Evolutionary conservation across 2,329 filamentous ascomycete genomes (phyloP).

Genomic region (Pestalotiopsis sp.): DNA sequence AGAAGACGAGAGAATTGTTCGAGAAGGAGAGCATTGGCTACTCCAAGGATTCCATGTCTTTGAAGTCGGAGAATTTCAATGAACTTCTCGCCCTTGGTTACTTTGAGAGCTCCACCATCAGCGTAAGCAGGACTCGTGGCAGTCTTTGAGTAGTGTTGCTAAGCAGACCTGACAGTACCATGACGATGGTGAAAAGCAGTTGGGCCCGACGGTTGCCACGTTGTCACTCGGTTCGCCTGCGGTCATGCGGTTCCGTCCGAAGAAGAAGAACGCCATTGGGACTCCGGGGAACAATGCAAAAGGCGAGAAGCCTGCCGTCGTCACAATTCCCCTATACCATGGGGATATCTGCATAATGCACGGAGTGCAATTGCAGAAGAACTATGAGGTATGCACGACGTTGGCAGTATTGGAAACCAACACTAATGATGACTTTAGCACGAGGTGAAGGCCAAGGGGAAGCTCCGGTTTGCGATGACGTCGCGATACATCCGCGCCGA

Average conservation of each 20-base stretch:
- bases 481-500: slow-evolving; percentile 52
- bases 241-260: slow-evolving; percentile 60
- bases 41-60: slow-evolving; percentile 23
- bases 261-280: slow-evolving; percentile 35
- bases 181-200: slow-evolving; percentile 66
- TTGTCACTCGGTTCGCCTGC: slow-evolving; percentile 62
- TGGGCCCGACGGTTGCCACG: slow-evolving; percentile 65
- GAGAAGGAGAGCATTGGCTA: slow-evolving; percentile 6
- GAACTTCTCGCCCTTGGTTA: slow-evolving; percentile 67
- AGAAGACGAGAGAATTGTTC: slow-evolving; percentile 23
- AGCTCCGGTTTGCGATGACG: slow-evolving; percentile 59
- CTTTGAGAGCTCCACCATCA: slow-evolving; percentile 61
- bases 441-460: slow-evolving; percentile 51
- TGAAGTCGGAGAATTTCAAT: slow-evolving; percentile 53
- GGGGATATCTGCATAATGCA: slow-evolving; percentile 70
- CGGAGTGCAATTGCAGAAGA: slow-evolving; percentile 58
- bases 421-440: slow-evolving; percentile 39
- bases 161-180: slow-evolving; percentile 49
- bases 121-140: slow-evolving; percentile 37
- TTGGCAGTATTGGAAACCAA: slow-evolving; percentile 19
- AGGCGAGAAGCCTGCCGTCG: slow-evolving; percentile 29
- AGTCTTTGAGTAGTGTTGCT: not conserved
- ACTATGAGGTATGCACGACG: slow-evolving; percentile 51
- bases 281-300: slow-evolving; percentile 30
- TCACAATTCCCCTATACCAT: slow-evolving; percentile 53